phyloP scores from a whole-genome alignment of 2,329 filamentous ascomycete genomes.

The Dothideomycetes sp. region DNA sequence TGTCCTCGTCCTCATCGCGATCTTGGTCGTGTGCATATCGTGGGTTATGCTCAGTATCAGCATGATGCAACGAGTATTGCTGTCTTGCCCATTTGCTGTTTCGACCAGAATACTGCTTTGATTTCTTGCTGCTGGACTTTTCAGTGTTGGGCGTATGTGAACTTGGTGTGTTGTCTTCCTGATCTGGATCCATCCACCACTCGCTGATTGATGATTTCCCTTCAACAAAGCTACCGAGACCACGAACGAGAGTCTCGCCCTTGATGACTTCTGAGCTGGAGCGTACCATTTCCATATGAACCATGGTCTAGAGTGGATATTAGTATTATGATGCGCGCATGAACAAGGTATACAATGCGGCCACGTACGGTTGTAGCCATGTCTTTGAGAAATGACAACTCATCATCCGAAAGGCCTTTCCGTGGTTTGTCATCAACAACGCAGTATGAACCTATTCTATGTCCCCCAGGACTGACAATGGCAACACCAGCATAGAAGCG shows the following conservation, averaged over 20 bases:
- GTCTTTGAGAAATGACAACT: constrained; percentile 17
- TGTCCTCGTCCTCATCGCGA: background rate
- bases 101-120: too few relatives aligned
- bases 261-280: constrained; percentile 21
- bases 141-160: too few relatives aligned
- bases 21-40: background rate
- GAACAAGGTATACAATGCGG: constrained; percentile 9
- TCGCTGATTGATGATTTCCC: constrained; percentile 7
- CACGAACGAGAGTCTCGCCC: constrained; percentile 12
- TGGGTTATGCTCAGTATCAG: background rate
- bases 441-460: constrained; percentile 22
- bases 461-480: constrained; percentile 20
- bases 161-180: too few relatives aligned
- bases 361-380: constrained; percentile 15
- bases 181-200: background rate
- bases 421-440: constrained; percentile 17
- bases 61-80: background rate
- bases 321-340: background rate
- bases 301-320: constrained; percentile 11
- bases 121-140: too few relatives aligned
- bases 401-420: constrained; percentile 10
- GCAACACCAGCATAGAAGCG: constrained; percentile 25
- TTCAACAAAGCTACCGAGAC: constrained; percentile 14
- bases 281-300: constrained; percentile 22
- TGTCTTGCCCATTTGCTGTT: background rate